Evolutionary conservation across 1,139 yeast species (phyloP).

Genomic region (Debaryomyces fabryi): DNA sequence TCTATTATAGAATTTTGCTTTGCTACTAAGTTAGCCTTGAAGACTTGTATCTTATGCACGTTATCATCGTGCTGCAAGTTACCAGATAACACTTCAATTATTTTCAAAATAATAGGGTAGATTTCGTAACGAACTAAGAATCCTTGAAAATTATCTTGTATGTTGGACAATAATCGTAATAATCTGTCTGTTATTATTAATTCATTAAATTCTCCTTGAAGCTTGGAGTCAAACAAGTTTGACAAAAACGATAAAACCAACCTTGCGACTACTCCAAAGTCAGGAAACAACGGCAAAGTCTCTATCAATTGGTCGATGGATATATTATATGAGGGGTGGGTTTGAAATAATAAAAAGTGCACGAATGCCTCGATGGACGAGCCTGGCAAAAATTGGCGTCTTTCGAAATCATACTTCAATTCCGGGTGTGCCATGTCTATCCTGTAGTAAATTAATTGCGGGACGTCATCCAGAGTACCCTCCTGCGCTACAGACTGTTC

Average conservation of each 20-base stretch:
- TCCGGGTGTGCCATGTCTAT: constrained; percentile 65
- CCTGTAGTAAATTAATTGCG: constrained; percentile 27
- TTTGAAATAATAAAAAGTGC: constrained; percentile 65
- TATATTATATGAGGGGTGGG: constrained; percentile 18
- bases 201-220: constrained; percentile 25
- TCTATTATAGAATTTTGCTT: constrained; percentile 40
- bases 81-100: constrained; percentile 33
- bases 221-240: constrained; percentile 24
- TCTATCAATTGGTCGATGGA: constrained; percentile 51
- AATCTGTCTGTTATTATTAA: constrained; percentile 45
- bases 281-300: constrained; percentile 68
- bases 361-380: constrained; percentile 66
- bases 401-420: constrained; percentile 52
- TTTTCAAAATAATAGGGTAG: constrained; percentile 41
- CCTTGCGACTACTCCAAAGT: constrained; percentile 54
- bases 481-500: constrained; percentile 1
- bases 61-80: constrained; percentile 12
- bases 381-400: constrained; percentile 28
- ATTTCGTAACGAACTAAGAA: constrained; percentile 42
- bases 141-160: constrained; percentile 41
- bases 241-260: constrained; percentile 30
- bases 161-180: constrained; percentile 33
- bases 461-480: constrained; percentile 16
- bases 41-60: constrained; percentile 16
- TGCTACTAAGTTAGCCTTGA: constrained; percentile 37